A percentile compares a stretch with the other conserved stretches of the same genome.
phyloP scores from a whole-genome alignment of 352 stramenopile genomes.

The Globisporangium canariense region DNA sequence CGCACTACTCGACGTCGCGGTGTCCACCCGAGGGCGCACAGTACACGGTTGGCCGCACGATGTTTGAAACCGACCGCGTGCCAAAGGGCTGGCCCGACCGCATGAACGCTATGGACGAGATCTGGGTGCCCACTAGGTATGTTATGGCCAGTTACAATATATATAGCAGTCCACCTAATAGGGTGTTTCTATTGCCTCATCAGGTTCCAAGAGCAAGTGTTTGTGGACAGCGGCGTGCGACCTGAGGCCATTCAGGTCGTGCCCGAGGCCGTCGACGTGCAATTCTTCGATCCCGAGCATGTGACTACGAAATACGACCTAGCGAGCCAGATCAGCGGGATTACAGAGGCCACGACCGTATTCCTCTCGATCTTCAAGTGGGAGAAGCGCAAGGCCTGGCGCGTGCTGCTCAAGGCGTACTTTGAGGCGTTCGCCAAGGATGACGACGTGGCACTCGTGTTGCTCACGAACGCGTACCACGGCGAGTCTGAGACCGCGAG shows the following conservation, averaged over 20 bases:
- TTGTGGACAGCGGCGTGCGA: slow-evolving; percentile 55
- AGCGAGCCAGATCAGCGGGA: slow-evolving; percentile 23
- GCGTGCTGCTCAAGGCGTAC: slow-evolving; percentile 84
- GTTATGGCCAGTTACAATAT: not conserved
- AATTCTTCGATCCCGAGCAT: slow-evolving; percentile 79
- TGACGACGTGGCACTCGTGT: slow-evolving; percentile 72
- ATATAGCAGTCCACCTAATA: no score
- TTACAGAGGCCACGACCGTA: slow-evolving; percentile 57
- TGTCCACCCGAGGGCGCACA: slow-evolving; percentile 48
- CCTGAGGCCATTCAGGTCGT: slow-evolving; percentile 65
- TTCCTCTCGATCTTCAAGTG: slow-evolving; percentile 95
- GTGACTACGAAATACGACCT: slow-evolving; percentile 54
- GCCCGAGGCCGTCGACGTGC: slow-evolving; percentile 84
- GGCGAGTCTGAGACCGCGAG: slow-evolving; percentile 30
- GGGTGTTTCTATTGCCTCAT: slow-evolving; percentile 1
- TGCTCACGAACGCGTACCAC: slow-evolving; percentile 90
- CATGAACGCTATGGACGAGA: slow-evolving; percentile 92
- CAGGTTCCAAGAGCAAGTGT: slow-evolving; percentile 77
- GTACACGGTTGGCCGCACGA: slow-evolving; percentile 88
- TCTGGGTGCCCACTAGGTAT: slow-evolving; percentile 88
- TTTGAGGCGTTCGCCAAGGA: slow-evolving; percentile 59
- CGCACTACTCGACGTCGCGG: slow-evolving; percentile 60
- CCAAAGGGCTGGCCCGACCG: slow-evolving; percentile 83
- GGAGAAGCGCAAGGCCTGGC: slow-evolving; percentile 91
- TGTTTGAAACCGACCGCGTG: slow-evolving; percentile 95